These are phyloP conservation scores for Salix suchowensis DNA, from an alignment of 345 rosid genomes.

Conservation along the genomic window DNA sequence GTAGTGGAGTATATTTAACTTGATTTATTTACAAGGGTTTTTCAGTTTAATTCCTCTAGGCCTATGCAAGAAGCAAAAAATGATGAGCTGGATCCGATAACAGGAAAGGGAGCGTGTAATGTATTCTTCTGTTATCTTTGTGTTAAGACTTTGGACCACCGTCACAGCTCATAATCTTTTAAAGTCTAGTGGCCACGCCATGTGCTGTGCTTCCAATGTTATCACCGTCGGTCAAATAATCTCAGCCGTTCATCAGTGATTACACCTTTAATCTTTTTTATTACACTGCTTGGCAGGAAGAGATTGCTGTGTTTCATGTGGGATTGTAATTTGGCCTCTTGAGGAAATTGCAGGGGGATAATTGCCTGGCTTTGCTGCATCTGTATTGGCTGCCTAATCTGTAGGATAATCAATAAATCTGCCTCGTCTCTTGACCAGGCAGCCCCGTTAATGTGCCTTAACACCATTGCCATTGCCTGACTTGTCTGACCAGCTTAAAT, in stretches of 20 bases:
- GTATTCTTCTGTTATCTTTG: not conserved
- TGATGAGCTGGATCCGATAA: slow-evolving; percentile 47
- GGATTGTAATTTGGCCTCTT: not conserved
- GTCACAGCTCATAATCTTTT: slow-evolving; percentile 38
- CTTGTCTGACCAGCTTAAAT: not conserved
- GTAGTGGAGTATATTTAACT: too few species aligned
- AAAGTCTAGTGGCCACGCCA: slow-evolving; percentile 3
- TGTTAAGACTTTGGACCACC: slow-evolving; percentile 50
- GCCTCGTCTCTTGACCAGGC: not conserved
- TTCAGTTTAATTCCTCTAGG: not conserved
- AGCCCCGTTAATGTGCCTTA: not conserved
- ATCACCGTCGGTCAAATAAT: not conserved
- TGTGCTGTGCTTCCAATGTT: not conserved
- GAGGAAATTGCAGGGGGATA: not conserved
- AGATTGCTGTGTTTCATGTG: not conserved
- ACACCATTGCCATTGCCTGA: not conserved
- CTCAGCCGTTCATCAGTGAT: slow-evolving; percentile 1
- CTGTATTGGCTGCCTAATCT: not conserved
- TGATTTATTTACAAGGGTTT: not conserved
- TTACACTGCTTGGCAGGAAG: not conserved
- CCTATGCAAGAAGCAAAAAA: slow-evolving; percentile 30
- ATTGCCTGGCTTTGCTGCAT: not conserved
- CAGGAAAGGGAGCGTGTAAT: slow-evolving; percentile 12
- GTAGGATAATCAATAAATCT: not conserved
- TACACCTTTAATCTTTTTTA: not conserved